These are phyloP conservation scores for Mangifera indica DNA, from an alignment of 345 rosid genomes.

Conservation along the genomic window DNA sequence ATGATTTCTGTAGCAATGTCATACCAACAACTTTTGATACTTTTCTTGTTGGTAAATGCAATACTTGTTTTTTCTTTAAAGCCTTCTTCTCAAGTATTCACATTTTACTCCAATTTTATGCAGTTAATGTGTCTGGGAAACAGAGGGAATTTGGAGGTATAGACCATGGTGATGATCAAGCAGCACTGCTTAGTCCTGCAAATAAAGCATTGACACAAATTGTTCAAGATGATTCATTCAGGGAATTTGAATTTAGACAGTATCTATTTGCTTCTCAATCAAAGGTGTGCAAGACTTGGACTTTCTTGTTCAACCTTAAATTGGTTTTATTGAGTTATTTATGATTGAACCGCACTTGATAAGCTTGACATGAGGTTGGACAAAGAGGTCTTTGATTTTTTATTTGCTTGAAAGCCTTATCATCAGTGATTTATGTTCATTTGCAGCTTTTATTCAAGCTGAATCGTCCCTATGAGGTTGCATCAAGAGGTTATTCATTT, in stretches of 20 bases:
- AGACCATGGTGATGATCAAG: conserved; percentile 87
- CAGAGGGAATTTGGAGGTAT: conserved; percentile 88
- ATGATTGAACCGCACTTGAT: neutral
- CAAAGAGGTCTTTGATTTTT: neutral
- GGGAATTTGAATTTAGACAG: conserved; percentile 93
- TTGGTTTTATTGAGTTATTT: neutral
- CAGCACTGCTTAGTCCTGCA: conserved; percentile 74
- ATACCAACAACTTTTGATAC: conserved; percentile 2
- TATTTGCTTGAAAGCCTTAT: neutral
- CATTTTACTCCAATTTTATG: conserved; percentile 23
- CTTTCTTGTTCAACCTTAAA: conserved; percentile 22
- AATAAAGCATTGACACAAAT: conserved; percentile 69
- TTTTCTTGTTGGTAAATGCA: conserved; percentile 11
- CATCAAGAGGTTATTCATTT: conserved; percentile 85
- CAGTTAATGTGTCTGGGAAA: conserved; percentile 73
- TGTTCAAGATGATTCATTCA: conserved; percentile 89
- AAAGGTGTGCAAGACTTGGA: conserved; percentile 49
- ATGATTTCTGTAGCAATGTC: neutral
- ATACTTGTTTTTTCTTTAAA: neutral
- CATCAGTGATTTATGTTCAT: conserved; percentile 14
- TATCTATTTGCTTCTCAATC: conserved; percentile 93
- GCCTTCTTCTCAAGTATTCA: conserved; percentile 11
- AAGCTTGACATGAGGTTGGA: neutral
- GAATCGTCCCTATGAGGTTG: conserved; percentile 90
- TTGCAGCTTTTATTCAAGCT: conserved; percentile 86